Percentiles rank a stretch among this genome's conserved stretches.
Conservation (phyloP, 768 basidiomycete species). For the Suillus hirtellus region DNA sequence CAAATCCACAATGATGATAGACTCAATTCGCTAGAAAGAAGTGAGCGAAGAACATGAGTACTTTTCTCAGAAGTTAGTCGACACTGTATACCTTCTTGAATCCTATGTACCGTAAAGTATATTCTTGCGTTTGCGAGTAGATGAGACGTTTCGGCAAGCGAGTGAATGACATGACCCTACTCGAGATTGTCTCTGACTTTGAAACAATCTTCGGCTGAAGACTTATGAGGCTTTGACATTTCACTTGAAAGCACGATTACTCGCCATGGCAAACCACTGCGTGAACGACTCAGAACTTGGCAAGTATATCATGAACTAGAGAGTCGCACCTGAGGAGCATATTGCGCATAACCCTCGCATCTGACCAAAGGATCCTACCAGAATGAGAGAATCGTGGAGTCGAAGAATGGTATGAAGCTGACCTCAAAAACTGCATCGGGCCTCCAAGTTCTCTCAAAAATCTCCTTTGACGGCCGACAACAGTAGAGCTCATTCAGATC, state of each 20-base stretch:
- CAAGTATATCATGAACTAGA: neutral
- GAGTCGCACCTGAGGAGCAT: slow-evolving; percentile 53
- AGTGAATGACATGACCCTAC: slow-evolving; percentile 61
- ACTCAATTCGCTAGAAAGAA: slow-evolving; percentile 50
- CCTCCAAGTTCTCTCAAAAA: slow-evolving; percentile 54
- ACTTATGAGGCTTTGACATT: slow-evolving; percentile 6
- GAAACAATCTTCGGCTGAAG: slow-evolving; percentile 55
- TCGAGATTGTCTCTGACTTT: slow-evolving; percentile 48
- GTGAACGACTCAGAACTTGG: slow-evolving; percentile 1
- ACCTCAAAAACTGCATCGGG: slow-evolving; percentile 58
- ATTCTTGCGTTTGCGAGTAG: slow-evolving; percentile 60
- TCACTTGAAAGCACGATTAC: slow-evolving; percentile 15
- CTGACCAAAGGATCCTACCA: slow-evolving; percentile 49
- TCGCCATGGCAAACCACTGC: slow-evolving; percentile 57
- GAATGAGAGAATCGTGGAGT: neutral
- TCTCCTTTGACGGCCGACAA: slow-evolving; percentile 50
- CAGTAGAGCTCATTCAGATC: slow-evolving; percentile 62
- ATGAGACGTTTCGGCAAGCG: slow-evolving; percentile 59
- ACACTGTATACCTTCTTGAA: slow-evolving; percentile 46
- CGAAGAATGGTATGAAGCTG: neutral
- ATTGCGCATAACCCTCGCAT: slow-evolving; percentile 51
- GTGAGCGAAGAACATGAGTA: neutral
- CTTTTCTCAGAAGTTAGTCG: neutral
- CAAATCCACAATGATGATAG: slow-evolving; percentile 62
- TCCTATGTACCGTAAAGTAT: slow-evolving; percentile 53